These are phyloP conservation scores for Fusarium secorum DNA, from an alignment of 2,329 filamentous ascomycete species.

Conservation along the genomic window DNA sequence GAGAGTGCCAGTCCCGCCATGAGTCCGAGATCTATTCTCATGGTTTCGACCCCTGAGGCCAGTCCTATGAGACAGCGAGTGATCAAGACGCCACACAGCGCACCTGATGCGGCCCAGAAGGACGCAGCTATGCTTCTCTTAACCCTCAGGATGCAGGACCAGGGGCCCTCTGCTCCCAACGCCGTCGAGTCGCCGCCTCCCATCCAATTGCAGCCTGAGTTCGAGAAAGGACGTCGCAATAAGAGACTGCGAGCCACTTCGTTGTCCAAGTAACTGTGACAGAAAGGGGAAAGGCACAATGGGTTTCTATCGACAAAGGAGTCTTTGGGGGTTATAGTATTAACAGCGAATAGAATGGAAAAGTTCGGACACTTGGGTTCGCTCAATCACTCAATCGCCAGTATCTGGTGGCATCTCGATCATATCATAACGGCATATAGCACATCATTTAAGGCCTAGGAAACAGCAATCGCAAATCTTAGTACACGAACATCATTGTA, in stretches of 20 bases:
- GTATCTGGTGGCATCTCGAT: neutral
- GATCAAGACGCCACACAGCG: neutral
- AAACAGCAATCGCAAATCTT: conserved; percentile 15
- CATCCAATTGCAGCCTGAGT: neutral
- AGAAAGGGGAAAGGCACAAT: neutral
- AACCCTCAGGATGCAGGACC: conserved; percentile 27
- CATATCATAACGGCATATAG: conserved; percentile 3
- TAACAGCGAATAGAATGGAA: conserved; percentile 32
- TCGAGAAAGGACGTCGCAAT: conserved; percentile 27
- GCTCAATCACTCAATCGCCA: neutral
- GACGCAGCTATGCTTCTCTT: conserved; percentile 39
- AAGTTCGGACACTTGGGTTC: conserved; percentile 12
- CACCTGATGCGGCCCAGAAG: conserved; percentile 24
- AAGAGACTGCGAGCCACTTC: conserved; percentile 37
- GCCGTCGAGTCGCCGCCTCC: neutral
- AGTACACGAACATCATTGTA: neutral
- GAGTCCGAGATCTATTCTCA: conserved; percentile 13
- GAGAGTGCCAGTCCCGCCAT: conserved; percentile 34
- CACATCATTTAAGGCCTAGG: neutral
- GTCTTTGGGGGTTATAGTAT: conserved; percentile 23
- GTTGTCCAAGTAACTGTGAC: conserved; percentile 4
- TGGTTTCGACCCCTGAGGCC: conserved; percentile 29
- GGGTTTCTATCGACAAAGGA: neutral
- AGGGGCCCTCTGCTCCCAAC: neutral
- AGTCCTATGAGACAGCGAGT: conserved; percentile 21